Evolutionary conservation across 768 basidiomycete species (phyloP).

Genomic region (Xerocomellus amylosporus): DNA sequence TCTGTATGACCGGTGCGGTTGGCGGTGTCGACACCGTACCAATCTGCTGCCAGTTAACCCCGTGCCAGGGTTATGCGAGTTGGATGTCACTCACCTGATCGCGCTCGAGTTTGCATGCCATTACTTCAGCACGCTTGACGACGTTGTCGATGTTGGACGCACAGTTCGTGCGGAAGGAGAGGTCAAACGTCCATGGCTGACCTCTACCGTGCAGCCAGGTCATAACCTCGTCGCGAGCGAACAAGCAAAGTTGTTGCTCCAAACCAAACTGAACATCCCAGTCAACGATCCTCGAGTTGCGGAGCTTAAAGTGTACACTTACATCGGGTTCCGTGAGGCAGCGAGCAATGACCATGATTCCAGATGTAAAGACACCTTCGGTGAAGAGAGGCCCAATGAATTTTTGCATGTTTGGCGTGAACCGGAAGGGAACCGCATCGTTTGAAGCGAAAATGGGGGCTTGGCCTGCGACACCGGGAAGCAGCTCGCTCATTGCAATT

Average conservation of each 20-base stretch:
- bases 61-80: background rate
- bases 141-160: slow-evolving; percentile 64
- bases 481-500: slow-evolving; percentile 89
- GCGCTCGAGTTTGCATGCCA: slow-evolving; percentile 85
- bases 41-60: slow-evolving; percentile 18
- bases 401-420: slow-evolving; percentile 93
- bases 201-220: slow-evolving; percentile 64
- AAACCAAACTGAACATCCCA: slow-evolving; percentile 67
- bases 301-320: slow-evolving; percentile 15
- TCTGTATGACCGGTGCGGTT: slow-evolving; percentile 63
- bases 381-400: slow-evolving; percentile 87
- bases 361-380: slow-evolving; percentile 84
- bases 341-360: slow-evolving; percentile 88
- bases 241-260: slow-evolving; percentile 87
- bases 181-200: slow-evolving; percentile 57
- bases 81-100: slow-evolving; percentile 54
- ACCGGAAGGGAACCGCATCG: slow-evolving; percentile 94
- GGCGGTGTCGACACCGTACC: slow-evolving; percentile 22
- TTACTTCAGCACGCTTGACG: slow-evolving; percentile 74
- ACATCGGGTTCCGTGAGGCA: slow-evolving; percentile 92
- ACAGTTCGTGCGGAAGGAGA: slow-evolving; percentile 54
- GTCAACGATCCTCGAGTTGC: background rate
- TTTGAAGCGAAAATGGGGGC: slow-evolving; percentile 68
- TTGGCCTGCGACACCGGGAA: slow-evolving; percentile 60
- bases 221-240: slow-evolving; percentile 89